Percentiles rank a stretch among this genome's conserved stretches.
phyloP scores from a whole-genome alignment of 352 stramenopile species.

The Phytophthora lateralis region DNA sequence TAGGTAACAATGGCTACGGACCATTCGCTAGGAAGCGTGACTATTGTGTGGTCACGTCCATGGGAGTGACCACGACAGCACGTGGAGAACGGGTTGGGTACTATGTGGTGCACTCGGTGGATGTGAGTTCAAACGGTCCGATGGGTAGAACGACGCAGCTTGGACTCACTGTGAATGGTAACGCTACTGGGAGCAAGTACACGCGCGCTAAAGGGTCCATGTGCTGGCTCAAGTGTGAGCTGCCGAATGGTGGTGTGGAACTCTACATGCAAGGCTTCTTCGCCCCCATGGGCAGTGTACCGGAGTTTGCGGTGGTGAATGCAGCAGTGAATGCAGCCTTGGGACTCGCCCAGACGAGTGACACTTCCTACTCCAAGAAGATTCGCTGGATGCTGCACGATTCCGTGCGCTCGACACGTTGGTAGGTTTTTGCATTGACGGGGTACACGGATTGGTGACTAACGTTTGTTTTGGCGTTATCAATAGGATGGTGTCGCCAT shows the following conservation, averaged over 20 bases:
- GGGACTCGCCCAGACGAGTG: slow-evolving; percentile 39
- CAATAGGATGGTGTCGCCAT: slow-evolving; percentile 18
- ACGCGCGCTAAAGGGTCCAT: slow-evolving; percentile 41
- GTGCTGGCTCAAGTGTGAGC: slow-evolving; percentile 50
- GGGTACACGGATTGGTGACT: neutral
- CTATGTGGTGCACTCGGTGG: slow-evolving; percentile 47
- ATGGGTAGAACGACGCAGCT: slow-evolving; percentile 29
- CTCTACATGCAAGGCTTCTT: slow-evolving; percentile 53
- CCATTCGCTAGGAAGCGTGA: slow-evolving; percentile 39
- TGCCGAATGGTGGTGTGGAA: slow-evolving; percentile 39
- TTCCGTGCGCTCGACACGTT: slow-evolving; percentile 28
- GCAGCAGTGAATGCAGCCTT: slow-evolving; percentile 30
- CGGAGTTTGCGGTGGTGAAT: slow-evolving; percentile 35
- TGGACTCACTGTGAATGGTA: slow-evolving; percentile 2
- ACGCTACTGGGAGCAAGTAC: slow-evolving; percentile 13
- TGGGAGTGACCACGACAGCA: slow-evolving; percentile 29
- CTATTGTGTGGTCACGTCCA: slow-evolving; percentile 40
- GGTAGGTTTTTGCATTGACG: slow-evolving; percentile 12
- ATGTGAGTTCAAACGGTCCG: slow-evolving; percentile 26
- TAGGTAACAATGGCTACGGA: slow-evolving; percentile 28
- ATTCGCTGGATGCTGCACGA: slow-evolving; percentile 55
- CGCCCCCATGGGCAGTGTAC: slow-evolving; percentile 36
- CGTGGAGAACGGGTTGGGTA: slow-evolving; percentile 45
- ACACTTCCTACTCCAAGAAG: slow-evolving; percentile 48
- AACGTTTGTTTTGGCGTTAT: neutral